Conservation (phyloP, 106 monocot genomes). For the Dendrobium nobile region DNA sequence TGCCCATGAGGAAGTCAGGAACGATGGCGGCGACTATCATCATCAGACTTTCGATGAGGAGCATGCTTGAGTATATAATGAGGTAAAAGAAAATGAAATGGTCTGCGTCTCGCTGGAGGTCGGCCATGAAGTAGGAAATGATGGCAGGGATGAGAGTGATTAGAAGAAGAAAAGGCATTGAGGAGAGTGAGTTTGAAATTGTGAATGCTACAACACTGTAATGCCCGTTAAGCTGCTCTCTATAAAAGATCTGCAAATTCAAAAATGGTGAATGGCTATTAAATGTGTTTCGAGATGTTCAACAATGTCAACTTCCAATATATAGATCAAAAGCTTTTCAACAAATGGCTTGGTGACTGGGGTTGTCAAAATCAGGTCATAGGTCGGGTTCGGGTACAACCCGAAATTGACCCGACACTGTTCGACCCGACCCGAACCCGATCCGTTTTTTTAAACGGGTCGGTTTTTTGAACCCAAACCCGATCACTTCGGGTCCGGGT, state of each 20-base stretch:
- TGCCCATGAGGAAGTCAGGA: conserved; percentile 28
- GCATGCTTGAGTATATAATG: conserved; percentile 13
- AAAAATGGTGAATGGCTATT: background rate
- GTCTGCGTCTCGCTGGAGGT: conserved; percentile 2
- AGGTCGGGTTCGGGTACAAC: too few relatives aligned
- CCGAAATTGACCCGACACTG: too few relatives aligned
- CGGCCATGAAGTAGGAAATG: conserved; percentile 11
- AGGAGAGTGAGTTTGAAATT: conserved; percentile 17
- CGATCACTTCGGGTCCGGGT: too few relatives aligned
- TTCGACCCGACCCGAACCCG: too few relatives aligned
- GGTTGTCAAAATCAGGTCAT: too few relatives aligned
- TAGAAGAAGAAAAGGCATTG: conserved; percentile 8
- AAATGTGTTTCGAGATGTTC: too few relatives aligned
- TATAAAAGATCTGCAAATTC: conserved; percentile 6
- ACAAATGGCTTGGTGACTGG: too few relatives aligned
- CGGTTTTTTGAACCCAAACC: too few relatives aligned
- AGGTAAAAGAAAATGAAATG: conserved; percentile 14
- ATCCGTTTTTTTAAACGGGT: too few relatives aligned
- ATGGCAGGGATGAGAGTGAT: conserved; percentile 14
- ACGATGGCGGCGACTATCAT: conserved; percentile 24
- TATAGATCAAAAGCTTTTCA: too few relatives aligned
- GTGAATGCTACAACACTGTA: conserved; percentile 15
- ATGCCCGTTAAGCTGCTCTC: conserved; percentile 22
- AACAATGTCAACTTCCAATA: too few relatives aligned
- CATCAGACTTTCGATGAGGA: conserved; percentile 17